Conservation (phyloP, 1,284 basidiomycete genomes). For the Irpex sp. region DNA sequence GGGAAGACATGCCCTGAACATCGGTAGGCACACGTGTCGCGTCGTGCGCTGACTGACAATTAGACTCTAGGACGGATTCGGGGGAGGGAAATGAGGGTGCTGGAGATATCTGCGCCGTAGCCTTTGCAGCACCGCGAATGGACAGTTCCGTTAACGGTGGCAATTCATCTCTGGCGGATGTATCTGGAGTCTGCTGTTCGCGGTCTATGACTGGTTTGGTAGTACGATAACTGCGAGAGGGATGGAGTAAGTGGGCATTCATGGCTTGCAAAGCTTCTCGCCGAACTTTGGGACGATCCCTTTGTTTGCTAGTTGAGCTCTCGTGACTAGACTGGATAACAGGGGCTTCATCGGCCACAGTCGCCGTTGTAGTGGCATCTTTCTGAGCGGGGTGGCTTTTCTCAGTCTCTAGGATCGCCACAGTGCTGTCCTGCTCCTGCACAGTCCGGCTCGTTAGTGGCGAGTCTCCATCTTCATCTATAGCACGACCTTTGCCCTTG, state of each 20-base stretch:
- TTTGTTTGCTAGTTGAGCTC: not conserved
- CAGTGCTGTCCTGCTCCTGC: not conserved
- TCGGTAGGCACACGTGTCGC: not conserved
- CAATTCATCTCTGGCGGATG: not conserved
- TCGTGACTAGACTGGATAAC: not conserved
- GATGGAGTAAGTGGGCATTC: conserved; percentile 6
- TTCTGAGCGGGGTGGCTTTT: not conserved
- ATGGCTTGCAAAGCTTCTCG: conserved; percentile 8
- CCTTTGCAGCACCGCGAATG: conserved; percentile 8
- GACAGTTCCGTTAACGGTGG: conserved; percentile 2
- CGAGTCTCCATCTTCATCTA: not conserved
- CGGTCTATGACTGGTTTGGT: not conserved
- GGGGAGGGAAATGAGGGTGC: not conserved
- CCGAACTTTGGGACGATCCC: conserved; percentile 1
- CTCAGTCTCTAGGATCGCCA: not conserved
- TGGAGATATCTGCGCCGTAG: not conserved
- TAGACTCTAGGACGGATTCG: not conserved
- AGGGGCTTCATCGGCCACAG: no score
- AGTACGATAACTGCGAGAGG: not conserved
- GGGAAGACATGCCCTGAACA: not conserved
- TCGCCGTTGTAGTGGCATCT: not conserved
- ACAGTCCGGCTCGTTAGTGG: not conserved
- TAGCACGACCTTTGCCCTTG: conserved; percentile 24
- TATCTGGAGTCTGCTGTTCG: not conserved
- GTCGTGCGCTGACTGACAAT: not conserved